Base-by-base conservation (phyloP, 2,329 filamentous ascomycete species). In the Fusarium annulatum region DNA sequence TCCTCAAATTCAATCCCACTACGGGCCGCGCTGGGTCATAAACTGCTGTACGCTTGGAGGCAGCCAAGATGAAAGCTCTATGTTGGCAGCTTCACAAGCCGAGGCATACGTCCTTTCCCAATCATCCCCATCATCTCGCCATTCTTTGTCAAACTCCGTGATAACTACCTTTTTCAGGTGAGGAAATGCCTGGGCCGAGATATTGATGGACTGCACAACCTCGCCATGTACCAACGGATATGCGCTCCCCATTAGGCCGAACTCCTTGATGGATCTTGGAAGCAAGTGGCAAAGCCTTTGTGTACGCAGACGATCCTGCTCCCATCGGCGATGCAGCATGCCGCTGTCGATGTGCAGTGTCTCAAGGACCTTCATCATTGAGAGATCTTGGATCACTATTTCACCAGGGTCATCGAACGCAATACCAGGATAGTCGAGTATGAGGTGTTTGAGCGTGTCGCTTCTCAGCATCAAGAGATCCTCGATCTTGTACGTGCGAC, bases 391-490 rank as follows among this genome's bases (percentile, higher is more conserved):
- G 12, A 66, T 15, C 1, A 55, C 34, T 18, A 9, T 2, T 3
- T 10, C 9, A 9, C 2, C 33, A 10, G 30, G 30, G 30, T 11
- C 8, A 33, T 33, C 5, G 33, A 33, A 0, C 2, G 3, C 21
- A n/a, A 9, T 5, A 9, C 2, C 6, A 7, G 21, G 12, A 19
- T 26, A 23, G 19, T 30, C n/a, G 7, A 65, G 34, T 15, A 36
- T 30, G 19, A 65, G 0, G 5, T 64, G 14, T 64, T 19, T 64
- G 3, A 65, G 21, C 4, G 48, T 57, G 8, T 57, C 23, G 3
- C 23, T 56, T 10, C 60, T 56, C 23, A 14, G 7, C 48, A 48
- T 41, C 14, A 65, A 15, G 16, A 57, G 0, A 11, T 42, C 34
- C 7, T 19, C 26, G 11, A 64, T 18, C 4, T 8, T 21, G 30